Conservation (phyloP, 2,329 filamentous ascomycete species). For the Cercospora nicotianae region DNA sequence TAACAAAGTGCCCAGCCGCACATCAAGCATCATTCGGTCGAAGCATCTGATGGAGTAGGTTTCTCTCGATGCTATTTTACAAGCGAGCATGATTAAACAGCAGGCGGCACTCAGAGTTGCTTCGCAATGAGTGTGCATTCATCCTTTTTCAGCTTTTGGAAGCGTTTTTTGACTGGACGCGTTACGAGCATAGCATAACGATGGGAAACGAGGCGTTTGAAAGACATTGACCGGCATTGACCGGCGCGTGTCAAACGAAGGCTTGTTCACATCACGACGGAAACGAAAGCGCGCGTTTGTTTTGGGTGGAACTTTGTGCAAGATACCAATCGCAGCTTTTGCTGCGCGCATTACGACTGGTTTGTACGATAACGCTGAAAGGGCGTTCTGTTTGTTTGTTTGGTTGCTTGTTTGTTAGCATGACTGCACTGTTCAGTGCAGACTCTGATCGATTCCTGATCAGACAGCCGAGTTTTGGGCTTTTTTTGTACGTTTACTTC, state of each 20-base stretch:
- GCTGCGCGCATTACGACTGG: constrained; percentile 11
- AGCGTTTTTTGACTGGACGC: constrained; percentile 9
- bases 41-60: constrained; percentile 24
- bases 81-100: constrained; percentile 9
- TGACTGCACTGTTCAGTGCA: background rate
- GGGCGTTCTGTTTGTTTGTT: background rate
- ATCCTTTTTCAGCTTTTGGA: constrained; percentile 1
- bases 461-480: background rate
- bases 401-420: background rate
- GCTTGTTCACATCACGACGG: background rate
- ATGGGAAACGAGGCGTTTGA: background rate
- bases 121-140: constrained; percentile 3
- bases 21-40: constrained; percentile 9
- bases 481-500: background rate
- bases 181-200: constrained; percentile 9
- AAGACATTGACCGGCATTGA: background rate
- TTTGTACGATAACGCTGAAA: constrained; percentile 8
- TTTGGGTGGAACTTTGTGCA: constrained; percentile 6
- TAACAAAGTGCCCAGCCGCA: constrained; percentile 12
- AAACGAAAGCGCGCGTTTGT: constrained; percentile 4
- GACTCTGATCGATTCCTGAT: background rate
- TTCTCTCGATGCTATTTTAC: constrained; percentile 18
- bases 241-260: background rate
- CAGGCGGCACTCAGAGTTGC: background rate
- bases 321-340: constrained; percentile 16